Evolutionary conservation across 2,329 filamentous ascomycete species (phyloP).

Genomic region (Chalara sp.): DNA sequence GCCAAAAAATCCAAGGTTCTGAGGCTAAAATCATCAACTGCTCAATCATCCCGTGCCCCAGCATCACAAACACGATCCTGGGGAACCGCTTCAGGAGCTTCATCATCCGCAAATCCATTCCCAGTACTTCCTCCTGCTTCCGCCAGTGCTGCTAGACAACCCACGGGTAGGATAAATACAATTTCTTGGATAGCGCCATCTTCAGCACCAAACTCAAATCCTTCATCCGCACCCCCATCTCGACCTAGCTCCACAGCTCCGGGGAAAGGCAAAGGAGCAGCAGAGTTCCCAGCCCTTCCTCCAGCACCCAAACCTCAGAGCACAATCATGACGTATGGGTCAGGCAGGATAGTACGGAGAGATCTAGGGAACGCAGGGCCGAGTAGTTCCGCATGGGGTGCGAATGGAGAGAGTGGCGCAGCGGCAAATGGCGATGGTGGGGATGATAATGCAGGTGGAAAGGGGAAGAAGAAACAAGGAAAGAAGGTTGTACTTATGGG

Average conservation of each 20-base stretch:
- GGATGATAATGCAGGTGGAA: constrained; percentile 25
- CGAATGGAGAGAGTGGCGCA: constrained; percentile 5
- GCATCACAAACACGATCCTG: constrained; percentile 51
- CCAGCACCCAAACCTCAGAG: constrained; percentile 63
- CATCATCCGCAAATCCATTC: constrained; percentile 30
- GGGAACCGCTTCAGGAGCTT: constrained; percentile 32
- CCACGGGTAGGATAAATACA: constrained; percentile 22
- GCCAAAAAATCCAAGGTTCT: constrained; percentile 48
- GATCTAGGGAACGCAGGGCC: constrained; percentile 19
- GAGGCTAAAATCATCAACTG: constrained; percentile 62
- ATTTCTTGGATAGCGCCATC: constrained; percentile 28
- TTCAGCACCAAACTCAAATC: constrained; percentile 30
- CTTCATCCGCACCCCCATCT: constrained; percentile 18
- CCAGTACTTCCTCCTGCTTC: constrained; percentile 33
- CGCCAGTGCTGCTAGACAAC: constrained; percentile 9
- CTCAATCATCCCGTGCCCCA: constrained; percentile 56
- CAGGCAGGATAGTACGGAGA: constrained; percentile 41
- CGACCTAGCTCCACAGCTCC: constrained; percentile 11
- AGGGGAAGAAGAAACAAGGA: constrained; percentile 51
- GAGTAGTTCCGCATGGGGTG: constrained; percentile 16
- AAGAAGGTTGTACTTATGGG: constrained; percentile 42
- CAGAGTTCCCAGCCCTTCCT: constrained; percentile 79
- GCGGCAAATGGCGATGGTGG: constrained; percentile 12
- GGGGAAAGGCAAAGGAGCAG: constrained; percentile 25
- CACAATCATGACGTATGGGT: constrained; percentile 56